Percentiles rank a stretch among this genome's conserved stretches.
phyloP scores from a whole-genome alignment of 352 stramenopile species.

The Globisporangium heterothallicum region DNA sequence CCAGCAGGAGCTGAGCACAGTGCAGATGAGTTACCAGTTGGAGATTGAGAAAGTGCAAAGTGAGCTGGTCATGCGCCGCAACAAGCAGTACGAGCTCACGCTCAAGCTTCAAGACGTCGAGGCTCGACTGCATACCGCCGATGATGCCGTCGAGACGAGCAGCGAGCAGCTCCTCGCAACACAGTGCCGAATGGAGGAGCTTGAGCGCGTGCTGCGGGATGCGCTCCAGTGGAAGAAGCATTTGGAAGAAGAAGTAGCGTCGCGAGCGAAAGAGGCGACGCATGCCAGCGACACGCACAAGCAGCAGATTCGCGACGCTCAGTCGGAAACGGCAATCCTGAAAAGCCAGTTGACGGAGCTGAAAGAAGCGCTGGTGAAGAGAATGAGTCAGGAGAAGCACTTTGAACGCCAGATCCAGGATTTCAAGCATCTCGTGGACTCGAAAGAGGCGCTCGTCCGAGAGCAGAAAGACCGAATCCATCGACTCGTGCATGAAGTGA shows the following conservation, averaged over 20 bases:
- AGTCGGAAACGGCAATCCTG: constrained; percentile 30
- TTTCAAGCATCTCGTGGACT: constrained; percentile 23
- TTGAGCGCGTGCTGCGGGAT: constrained; percentile 52
- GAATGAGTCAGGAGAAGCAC: constrained; percentile 29
- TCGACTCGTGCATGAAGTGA: constrained; percentile 44
- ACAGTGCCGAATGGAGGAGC: constrained; percentile 49
- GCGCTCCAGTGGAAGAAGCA: constrained; percentile 42
- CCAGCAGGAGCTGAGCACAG: constrained; percentile 38
- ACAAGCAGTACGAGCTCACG: constrained; percentile 79
- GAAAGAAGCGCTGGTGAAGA: constrained; percentile 30
- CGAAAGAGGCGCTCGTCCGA: constrained; percentile 23
- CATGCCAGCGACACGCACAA: constrained; percentile 2
- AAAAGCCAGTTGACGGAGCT: constrained; percentile 40
- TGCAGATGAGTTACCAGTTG: constrained; percentile 44
- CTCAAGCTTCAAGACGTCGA: constrained; percentile 60
- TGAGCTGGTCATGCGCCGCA: constrained; percentile 65
- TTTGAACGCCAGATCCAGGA: constrained; percentile 35
- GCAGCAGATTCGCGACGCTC: constrained; percentile 9
- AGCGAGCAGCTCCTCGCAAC: constrained; percentile 43
- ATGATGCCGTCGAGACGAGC: constrained; percentile 29
- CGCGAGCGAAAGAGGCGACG: constrained; percentile 5
- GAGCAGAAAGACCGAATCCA: constrained; percentile 59
- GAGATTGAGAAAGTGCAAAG: constrained; percentile 61
- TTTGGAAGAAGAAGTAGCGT: constrained; percentile 33
- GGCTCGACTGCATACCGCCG: constrained; percentile 33